Evolutionary conservation across 306 rosid species (phyloP), one percentile per base, ranked within the genome.

Genomic region (Cicer pinnatifidum): DNA sequence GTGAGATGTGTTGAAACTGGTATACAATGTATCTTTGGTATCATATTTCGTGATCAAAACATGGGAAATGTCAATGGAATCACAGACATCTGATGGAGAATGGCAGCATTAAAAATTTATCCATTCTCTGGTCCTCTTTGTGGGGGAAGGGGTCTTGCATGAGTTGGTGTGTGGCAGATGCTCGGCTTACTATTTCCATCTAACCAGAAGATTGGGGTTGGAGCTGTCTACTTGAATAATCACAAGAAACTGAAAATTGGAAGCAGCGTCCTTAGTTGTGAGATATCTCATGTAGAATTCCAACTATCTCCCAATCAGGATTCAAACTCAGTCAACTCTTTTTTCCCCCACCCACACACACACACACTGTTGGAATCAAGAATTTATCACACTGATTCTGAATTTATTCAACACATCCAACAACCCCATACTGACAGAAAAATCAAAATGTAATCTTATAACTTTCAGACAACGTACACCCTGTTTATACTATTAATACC

Each of bases 61-160:
- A 75, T 38, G 79, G 43, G 33, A n/a, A 43, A 41, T 67, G 69
- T 33, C 11, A 8, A 35, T 44, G 17, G 45, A 1, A 48, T 76
- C 59, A 76, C 47, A 8, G 67, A 37, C 47, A n/a, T 20, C 66
- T 11, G 40, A 23, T 57, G 13, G 40, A 28, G 64, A 12, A 23
- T 57, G 64, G 17, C 39, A 57, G 64, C 64, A 57, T 57, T 57
- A 8, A 23, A 23, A 57, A 23, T 23, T 8, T 11, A 11, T 57
- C 63, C 38, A 57, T 57, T 20, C 10, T 57, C 63, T 15, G 57
- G 19, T 51, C 38, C 38, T 10, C 11, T 23, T 57, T 15, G 35
- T 51, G 20, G 11, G 10, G 57, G 28, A 1, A 15, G 57, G 1
- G 57, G 23, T 16, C 10, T 51, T 51, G 57, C 57, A 13, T 15